Conservation (phyloP, 345 rosid species). For the Eucalyptus microcorys region DNA sequence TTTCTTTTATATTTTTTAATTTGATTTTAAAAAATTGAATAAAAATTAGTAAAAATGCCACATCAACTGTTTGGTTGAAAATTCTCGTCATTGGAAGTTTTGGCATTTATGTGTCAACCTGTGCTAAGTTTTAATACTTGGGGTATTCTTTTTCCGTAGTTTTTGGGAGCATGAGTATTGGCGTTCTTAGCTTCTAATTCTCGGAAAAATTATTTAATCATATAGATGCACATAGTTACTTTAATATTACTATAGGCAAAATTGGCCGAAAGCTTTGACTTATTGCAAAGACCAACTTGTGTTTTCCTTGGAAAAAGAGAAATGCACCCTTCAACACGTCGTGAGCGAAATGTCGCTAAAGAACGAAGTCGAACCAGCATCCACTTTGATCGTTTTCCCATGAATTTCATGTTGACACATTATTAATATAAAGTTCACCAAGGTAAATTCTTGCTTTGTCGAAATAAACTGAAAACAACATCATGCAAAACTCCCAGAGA, state of each 20-base stretch:
- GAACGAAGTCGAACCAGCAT: neutral
- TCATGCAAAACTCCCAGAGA: neutral
- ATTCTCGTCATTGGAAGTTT: too few species aligned
- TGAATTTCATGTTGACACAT: neutral
- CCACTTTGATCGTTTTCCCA: neutral
- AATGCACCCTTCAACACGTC: neutral
- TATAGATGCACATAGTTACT: neutral
- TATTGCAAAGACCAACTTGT: neutral
- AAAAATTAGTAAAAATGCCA: too few species aligned
- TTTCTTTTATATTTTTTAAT: too few species aligned
- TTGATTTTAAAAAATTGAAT: too few species aligned
- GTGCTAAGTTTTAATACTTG: too few species aligned
- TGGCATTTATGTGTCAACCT: too few species aligned
- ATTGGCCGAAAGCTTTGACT: neutral
- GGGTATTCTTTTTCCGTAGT: rapidly evolving
- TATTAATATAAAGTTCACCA: neutral
- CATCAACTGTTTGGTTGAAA: too few species aligned
- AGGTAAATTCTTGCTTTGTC: neutral
- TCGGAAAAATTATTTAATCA: neutral
- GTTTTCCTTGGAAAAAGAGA: neutral
- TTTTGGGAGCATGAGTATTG: neutral
- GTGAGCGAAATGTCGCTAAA: neutral
- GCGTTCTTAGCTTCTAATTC: neutral
- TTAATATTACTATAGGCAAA: neutral
- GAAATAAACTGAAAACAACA: neutral